Percentiles rank a stretch among this genome's conserved stretches.
phyloP scores from a whole-genome alignment of 495 filamentous ascomycete genomes.

The Filosporella fistucella region DNA sequence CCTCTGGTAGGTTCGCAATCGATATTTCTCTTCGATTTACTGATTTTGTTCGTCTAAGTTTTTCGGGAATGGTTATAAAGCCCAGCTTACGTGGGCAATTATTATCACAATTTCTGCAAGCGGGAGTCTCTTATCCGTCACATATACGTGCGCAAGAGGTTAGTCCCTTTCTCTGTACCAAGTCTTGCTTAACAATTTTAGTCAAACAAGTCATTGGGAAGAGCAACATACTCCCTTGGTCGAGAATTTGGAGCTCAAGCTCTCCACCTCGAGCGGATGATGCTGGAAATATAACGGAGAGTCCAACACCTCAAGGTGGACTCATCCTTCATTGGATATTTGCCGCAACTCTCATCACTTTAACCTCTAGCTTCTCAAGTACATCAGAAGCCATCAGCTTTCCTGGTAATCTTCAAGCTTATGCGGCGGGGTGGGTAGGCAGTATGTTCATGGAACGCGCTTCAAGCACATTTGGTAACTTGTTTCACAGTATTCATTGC shows the following conservation, averaged over 20 bases:
- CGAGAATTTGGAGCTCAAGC: background rate
- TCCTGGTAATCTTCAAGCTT: background rate
- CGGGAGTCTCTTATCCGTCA: background rate
- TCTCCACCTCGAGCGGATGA: background rate
- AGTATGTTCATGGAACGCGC: too few species aligned
- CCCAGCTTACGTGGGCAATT: background rate
- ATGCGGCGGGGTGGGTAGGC: too few species aligned
- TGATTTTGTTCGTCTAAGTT: too few species aligned
- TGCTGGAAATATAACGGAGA: background rate
- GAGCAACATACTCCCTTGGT: background rate
- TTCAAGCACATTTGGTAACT: too few species aligned
- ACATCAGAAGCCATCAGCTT: background rate
- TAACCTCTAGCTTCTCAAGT: background rate
- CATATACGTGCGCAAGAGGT: background rate
- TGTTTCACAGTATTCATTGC: too few species aligned
- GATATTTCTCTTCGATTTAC: background rate
- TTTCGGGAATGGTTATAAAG: background rate
- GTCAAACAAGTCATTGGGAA: background rate
- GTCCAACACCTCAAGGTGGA: background rate
- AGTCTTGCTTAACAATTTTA: background rate
- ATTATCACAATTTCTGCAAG: background rate
- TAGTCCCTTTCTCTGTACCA: background rate
- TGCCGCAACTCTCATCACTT: background rate
- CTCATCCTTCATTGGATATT: background rate
- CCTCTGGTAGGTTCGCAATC: background rate